Evolutionary conservation across 805 yeast genomes (phyloP).

Genomic region (Myxozyma mucilagina): DNA sequence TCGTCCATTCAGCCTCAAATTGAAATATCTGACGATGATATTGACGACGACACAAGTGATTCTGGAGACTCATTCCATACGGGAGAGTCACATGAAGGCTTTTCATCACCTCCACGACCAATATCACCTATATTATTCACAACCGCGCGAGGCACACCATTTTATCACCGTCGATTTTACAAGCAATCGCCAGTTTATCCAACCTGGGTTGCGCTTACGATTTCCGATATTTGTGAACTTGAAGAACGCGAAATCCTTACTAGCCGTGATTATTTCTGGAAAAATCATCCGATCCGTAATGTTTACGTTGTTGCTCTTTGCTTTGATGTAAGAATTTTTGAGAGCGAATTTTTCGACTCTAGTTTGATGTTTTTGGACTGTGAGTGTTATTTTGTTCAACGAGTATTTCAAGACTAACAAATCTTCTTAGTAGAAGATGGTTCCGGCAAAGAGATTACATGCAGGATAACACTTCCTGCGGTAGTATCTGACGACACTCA

Average conservation of each 20-base stretch:
- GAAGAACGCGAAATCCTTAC: not conserved
- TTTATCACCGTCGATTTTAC: constrained; percentile 3
- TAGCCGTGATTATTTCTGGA: constrained; percentile 16
- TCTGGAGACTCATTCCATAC: not conserved
- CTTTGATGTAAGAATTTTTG: not conserved
- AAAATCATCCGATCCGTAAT: constrained; percentile 21
- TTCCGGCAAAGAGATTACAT: constrained; percentile 4
- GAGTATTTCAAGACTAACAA: not conserved
- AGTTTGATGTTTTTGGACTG: not conserved
- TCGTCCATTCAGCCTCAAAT: not conserved
- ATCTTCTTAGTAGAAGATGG: constrained; percentile 6
- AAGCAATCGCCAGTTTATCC: not conserved
- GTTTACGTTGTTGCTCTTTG: constrained; percentile 15
- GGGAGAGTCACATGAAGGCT: not conserved
- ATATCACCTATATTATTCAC: not conserved
- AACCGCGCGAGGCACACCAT: not conserved
- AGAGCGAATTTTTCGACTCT: not conserved
- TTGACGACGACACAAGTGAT: not conserved
- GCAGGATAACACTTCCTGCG: not conserved
- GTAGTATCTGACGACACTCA: not conserved
- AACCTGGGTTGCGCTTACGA: constrained; percentile 5
- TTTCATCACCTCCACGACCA: not conserved
- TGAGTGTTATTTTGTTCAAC: not conserved
- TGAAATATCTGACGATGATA: not conserved
- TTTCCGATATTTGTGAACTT: not conserved